These are phyloP conservation scores for Eucalyptus polybractea DNA, from an alignment of 345 rosid genomes.

Conservation along the genomic window DNA sequence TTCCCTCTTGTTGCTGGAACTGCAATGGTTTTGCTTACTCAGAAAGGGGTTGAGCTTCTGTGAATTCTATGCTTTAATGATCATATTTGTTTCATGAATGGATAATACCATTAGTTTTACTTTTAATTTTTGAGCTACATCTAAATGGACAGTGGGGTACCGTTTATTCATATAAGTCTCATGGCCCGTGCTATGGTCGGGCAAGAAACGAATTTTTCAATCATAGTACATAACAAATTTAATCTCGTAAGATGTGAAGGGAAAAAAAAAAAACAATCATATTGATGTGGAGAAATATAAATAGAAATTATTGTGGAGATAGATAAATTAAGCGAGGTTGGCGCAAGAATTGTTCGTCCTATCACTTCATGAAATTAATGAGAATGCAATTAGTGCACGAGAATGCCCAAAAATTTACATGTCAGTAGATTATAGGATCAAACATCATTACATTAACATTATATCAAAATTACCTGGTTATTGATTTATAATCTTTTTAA, in stretches of 20 bases:
- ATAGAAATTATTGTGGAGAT: not conserved
- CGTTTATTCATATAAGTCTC: not conserved
- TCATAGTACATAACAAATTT: not conserved
- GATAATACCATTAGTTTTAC: not conserved
- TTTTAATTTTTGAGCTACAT: not conserved
- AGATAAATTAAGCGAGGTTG: not conserved
- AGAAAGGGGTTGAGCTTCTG: not conserved
- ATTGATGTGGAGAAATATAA: not conserved
- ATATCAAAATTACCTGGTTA: not conserved
- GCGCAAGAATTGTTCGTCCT: not conserved
- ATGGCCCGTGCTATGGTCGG: not conserved
- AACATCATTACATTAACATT: not conserved
- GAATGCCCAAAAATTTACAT: not conserved
- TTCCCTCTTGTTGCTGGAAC: not conserved
- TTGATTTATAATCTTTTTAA: not conserved
- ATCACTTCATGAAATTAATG: not conserved
- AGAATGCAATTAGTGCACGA: not conserved
- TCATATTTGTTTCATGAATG: not conserved
- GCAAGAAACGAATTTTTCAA: not conserved
- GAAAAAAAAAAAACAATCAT: not conserved
- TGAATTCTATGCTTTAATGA: not conserved
- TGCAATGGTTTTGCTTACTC: not conserved
- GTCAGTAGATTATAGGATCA: not conserved
- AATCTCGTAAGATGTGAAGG: not conserved
- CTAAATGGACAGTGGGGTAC: not conserved